phyloP scores from a whole-genome alignment of 352 stramenopile genomes.

The Globisporangium irregulare region DNA sequence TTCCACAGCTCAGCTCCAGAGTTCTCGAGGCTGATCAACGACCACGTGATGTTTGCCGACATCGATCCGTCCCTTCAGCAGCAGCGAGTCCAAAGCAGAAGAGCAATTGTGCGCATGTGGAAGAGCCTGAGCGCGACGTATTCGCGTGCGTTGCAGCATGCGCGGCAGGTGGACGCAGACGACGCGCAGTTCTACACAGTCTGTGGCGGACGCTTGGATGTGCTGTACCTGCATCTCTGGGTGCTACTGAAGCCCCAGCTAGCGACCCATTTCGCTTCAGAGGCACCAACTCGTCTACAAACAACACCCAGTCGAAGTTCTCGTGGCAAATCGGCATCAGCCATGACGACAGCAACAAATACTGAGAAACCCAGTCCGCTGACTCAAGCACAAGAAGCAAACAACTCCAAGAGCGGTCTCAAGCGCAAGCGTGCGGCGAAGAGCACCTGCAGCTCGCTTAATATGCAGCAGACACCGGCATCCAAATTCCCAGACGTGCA shows the following conservation, averaged over 20 bases:
- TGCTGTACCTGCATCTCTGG: constrained; percentile 18
- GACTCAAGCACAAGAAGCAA: background rate
- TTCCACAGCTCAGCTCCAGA: background rate
- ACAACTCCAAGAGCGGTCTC: background rate
- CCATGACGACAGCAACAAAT: background rate
- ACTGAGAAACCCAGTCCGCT: background rate
- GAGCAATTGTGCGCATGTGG: constrained; percentile 3
- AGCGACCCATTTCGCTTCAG: constrained; percentile 3
- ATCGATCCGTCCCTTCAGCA: constrained; percentile 1
- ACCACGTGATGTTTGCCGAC: constrained; percentile 11
- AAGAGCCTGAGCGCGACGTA: constrained; percentile 2
- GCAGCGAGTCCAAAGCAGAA: background rate
- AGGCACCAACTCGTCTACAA: background rate
- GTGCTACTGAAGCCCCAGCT: constrained; percentile 11
- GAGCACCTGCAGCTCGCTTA: background rate
- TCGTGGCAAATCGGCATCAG: background rate
- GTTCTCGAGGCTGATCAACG: constrained; percentile 12
- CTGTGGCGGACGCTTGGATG: constrained; percentile 6
- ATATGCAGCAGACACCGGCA: background rate
- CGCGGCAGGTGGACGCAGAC: background rate
- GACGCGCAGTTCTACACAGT: constrained; percentile 7
- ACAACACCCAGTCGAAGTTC: background rate
- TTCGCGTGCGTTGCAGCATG: background rate
- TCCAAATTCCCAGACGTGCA: background rate
- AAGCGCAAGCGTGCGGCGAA: background rate